phyloP scores from a whole-genome alignment of 176 grass and related monocot genomes.

The Rhynchospora pubera region DNA sequence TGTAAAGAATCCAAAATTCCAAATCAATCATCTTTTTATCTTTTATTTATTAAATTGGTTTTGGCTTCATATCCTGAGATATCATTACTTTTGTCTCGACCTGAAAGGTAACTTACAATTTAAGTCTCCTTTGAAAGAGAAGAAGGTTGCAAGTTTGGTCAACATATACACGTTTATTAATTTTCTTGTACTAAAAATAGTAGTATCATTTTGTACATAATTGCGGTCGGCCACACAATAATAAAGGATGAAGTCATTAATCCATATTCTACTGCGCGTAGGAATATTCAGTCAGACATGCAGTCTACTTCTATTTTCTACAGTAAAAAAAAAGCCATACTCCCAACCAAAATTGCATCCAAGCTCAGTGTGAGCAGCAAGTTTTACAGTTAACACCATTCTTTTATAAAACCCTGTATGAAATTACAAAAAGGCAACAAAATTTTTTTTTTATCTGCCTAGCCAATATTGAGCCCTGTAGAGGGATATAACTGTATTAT shows the following conservation, averaged over 20 bases:
- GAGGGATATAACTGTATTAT: too few relatives aligned
- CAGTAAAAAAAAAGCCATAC: neutral
- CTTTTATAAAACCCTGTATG: too few relatives aligned
- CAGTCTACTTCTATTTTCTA: conserved; percentile 1
- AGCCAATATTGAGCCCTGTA: too few relatives aligned
- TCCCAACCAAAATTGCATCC: neutral
- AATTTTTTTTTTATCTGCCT: too few relatives aligned
- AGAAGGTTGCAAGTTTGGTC: neutral
- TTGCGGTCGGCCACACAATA: too few relatives aligned
- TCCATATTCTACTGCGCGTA: too few relatives aligned
- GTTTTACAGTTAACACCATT: too few relatives aligned
- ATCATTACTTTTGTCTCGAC: neutral
- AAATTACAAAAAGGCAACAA: too few relatives aligned
- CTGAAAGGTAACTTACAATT: neutral
- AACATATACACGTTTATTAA: neutral
- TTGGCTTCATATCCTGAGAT: neutral
- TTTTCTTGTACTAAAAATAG: neutral
- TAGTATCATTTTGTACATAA: too few relatives aligned
- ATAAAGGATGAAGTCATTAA: too few relatives aligned
- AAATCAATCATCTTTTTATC: neutral
- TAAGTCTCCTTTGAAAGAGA: neutral
- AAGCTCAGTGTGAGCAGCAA: neutral
- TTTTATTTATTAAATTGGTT: too few relatives aligned
- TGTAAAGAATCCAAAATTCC: neutral
- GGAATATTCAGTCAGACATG: neutral